phyloP scores from a whole-genome alignment of 202 grass and related monocot species.

The Cymbopogon flexuosus region DNA sequence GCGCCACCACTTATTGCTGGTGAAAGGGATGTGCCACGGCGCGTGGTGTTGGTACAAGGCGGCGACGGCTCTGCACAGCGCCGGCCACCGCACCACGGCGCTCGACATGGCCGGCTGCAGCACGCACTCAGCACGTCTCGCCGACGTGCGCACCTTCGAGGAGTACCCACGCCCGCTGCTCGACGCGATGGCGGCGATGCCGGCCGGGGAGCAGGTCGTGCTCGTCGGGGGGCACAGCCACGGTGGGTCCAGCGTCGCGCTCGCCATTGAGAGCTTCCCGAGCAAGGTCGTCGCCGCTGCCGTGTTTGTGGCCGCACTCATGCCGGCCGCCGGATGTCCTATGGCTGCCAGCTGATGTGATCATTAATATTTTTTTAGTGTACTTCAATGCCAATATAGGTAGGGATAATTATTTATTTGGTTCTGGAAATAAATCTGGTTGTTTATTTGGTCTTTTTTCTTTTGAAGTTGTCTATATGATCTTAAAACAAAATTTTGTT shows the following conservation, averaged over 20 bases:
- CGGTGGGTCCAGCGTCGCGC: conserved; percentile 30
- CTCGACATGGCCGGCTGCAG: conserved; percentile 35
- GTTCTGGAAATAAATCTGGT: no score
- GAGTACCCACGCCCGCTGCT: conserved; percentile 30
- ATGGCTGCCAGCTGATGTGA: background rate
- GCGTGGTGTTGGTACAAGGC: conserved; percentile 63
- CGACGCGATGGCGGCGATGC: conserved; percentile 32
- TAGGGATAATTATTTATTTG: no score
- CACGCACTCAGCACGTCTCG: no score
- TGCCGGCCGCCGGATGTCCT: conserved; percentile 7
- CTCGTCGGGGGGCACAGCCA: conserved; percentile 51
- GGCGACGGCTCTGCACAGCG: conserved; percentile 31
- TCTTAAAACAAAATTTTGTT: no score
- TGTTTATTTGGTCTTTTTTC: no score
- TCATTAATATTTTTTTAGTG: background rate
- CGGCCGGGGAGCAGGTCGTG: conserved; percentile 30
- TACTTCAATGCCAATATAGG: no score
- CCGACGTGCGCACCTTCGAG: no score
- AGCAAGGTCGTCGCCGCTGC: conserved; percentile 42
- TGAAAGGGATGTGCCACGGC: conserved; percentile 57
- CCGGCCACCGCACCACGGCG: conserved; percentile 43
- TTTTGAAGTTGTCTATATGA: no score
- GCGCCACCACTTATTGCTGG: conserved; percentile 27
- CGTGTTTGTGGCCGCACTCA: conserved; percentile 28
- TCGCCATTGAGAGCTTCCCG: conserved; percentile 47